Evolutionary conservation across 2,329 filamentous ascomycete species (phyloP), one percentile per base, ranked within the genome.

Genomic region (Hirsutella thompsonii): DNA sequence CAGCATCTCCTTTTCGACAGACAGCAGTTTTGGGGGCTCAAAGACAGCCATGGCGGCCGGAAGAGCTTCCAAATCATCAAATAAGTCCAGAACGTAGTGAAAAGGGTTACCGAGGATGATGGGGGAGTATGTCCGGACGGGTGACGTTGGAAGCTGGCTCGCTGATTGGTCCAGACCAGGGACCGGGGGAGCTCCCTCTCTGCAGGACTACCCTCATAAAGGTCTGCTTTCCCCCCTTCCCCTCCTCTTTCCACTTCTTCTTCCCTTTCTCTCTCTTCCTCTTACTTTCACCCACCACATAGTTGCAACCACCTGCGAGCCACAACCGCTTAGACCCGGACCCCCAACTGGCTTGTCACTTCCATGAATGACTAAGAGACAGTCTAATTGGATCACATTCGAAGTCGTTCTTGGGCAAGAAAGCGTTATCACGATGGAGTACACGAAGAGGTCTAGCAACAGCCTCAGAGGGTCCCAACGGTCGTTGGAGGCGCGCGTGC

Each of bases 121-220:
- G 32, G 8, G 14, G 32, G 9, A 18, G 32, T 16, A 34, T 3
- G 14, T 34, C 32, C 14, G 14, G 14, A 16, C 14, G n/a, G 3
- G 32, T 5, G 11, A 34, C 14, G 6, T 34, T n/a, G n/a, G 6
- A 18, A 19, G 2, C 14, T 16, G 9, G 32, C 8, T 8, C 13
- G 14, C 4, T 34, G n/a, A 34, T 34, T 34, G 38, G 38, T 28
- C 38, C 19, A 35, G 19, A 19, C 20, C 16, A 20, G 30, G 30
- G 29, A 16, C 32, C 18, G 14, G 4, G 2, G 32, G 16, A 16
- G 32, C 32, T 26, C 18, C 30, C 2, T 13, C 33, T 33, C 29
- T 36, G 30, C 18, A 16, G 21, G 16, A 21, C 32, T n/a, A 9
- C 9, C 20, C 23, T 23, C 37, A 42, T 39, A 42, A 39, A 42